Evolutionary conservation across 805 yeast genomes (phyloP), one percentile per base, ranked within the genome.

Genomic region (Candida silvatica): DNA sequence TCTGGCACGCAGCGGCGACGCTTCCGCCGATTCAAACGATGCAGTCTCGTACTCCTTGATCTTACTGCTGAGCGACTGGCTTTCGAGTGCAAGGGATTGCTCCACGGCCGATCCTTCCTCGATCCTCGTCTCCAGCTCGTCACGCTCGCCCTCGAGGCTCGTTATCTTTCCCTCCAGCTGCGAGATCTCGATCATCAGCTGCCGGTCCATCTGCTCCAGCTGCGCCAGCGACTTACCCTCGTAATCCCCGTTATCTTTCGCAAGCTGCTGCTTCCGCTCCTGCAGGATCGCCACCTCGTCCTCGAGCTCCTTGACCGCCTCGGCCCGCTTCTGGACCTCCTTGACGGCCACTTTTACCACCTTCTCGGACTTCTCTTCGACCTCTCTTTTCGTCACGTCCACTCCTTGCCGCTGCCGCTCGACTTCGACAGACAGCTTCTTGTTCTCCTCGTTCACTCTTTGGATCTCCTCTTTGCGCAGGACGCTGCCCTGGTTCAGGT

Each of bases 401-500:
- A 54, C 41, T 7, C 48, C 43, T 1, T 36, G 6, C 22, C 44
- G 38, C 14, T 46, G 36, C 5, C 27, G 30, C 6, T 37, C 33
- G 15, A 49, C 35, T 18, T 44, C 40, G 2, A 25, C 22, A 15
- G 35, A 42, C 18, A 49, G 35, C 20, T 42, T 38, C 4, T 33
- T 31, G n/a, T 47, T 45, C 26, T 43, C 38, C 14, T 38, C 33
- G 19, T 42, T 47, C 4, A 52, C 39, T 3, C 40, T 34, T 7
- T 39, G 39, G 33, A 51, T 45, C 20, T 54, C 54, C 2, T 43
- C 33, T 6, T 39, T 44, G 24, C 49, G 41, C 27, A 48, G 31
- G 15, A 44, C 46, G 11, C 45, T 46, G 6, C 57, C 57, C 34
- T 55, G 61, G 9, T 74, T 58, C 7, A 80, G 56, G 19, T 62